Conservation (phyloP, 352 stramenopile species). For the Phytophthora constricta region DNA sequence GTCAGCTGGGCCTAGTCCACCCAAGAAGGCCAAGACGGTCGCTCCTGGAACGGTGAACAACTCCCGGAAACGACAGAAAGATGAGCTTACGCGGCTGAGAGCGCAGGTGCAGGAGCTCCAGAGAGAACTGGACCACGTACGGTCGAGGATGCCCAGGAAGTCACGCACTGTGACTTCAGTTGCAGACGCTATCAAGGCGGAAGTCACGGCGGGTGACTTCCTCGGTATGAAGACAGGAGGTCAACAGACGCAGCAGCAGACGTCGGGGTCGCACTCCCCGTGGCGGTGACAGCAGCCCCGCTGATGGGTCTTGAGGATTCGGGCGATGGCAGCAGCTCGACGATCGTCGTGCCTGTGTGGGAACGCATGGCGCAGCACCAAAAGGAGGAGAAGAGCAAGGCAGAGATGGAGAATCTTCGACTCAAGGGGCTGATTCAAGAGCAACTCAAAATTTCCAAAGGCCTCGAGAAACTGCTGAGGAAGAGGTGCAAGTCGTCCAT, state of each 20-base stretch:
- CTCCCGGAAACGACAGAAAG: constrained; percentile 63
- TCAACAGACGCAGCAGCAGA: background rate
- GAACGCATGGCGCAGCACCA: constrained; percentile 70
- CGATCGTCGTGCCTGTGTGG: constrained; percentile 50
- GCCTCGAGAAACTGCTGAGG: constrained; percentile 60
- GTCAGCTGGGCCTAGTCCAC: constrained; percentile 10
- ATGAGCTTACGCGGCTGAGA: constrained; percentile 54
- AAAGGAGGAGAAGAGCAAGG: constrained; percentile 71
- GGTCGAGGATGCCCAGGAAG: constrained; percentile 32
- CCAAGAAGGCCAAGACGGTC: constrained; percentile 15
- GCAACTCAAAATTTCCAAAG: constrained; percentile 64
- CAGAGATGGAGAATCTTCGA: constrained; percentile 73
- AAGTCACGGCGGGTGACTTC: no score
- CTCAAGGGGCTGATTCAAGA: constrained; percentile 62
- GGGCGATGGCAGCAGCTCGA: constrained; percentile 5
- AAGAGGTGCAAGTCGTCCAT: constrained; percentile 59
- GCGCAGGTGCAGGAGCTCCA: constrained; percentile 68
- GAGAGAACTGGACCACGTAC: constrained; percentile 51
- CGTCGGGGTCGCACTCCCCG: constrained; percentile 19
- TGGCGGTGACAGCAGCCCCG: constrained; percentile 21
- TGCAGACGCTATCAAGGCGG: constrained; percentile 10
- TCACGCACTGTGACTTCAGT: background rate
- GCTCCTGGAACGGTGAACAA: constrained; percentile 43
- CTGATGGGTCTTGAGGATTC: constrained; percentile 23
- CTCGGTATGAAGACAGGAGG: no score